Evolutionary conservation across 2,329 filamentous ascomycete genomes (phyloP).

Genomic region (Aureobasidium sp.): DNA sequence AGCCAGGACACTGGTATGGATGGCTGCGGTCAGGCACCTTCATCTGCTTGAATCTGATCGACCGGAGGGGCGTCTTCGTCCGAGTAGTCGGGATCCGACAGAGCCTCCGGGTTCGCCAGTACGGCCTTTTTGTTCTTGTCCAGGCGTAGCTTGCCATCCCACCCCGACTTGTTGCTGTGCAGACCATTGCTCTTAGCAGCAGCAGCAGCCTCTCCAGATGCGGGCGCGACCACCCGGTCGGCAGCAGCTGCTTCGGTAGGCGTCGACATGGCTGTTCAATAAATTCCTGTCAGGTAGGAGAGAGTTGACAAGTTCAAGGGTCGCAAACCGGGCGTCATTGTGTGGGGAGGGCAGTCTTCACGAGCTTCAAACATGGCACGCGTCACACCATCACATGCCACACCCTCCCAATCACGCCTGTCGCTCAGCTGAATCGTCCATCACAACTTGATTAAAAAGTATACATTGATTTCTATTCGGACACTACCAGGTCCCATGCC

Average conservation of each 20-base stretch:
- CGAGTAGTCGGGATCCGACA: conserved; percentile 81
- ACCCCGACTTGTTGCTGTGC: conserved; percentile 44
- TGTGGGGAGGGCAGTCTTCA: not conserved
- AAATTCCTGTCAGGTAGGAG: not conserved
- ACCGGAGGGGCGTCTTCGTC: conserved; percentile 61
- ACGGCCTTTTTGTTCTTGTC: conserved; percentile 62
- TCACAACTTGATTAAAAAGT: not conserved
- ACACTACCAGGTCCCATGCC: not conserved
- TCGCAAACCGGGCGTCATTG: not conserved
- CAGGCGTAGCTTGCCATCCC: conserved; percentile 77
- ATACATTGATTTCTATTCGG: not conserved
- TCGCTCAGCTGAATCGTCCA: not conserved
- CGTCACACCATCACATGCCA: not conserved
- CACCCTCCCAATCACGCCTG: not conserved
- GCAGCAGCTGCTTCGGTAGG: not conserved
- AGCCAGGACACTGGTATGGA: not conserved
- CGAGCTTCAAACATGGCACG: not conserved
- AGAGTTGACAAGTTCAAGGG: not conserved
- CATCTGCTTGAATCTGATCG: conserved; percentile 73
- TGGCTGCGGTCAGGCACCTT: conserved; percentile 49
- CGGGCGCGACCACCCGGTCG: not conserved
- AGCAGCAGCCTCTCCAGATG: not conserved
- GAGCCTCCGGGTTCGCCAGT: conserved; percentile 69
- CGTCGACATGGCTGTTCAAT: not conserved
- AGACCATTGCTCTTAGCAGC: not conserved